Evolutionary conservation across 2,329 filamentous ascomycete species (phyloP).

Genomic region (Colletotrichum echinochloae): DNA sequence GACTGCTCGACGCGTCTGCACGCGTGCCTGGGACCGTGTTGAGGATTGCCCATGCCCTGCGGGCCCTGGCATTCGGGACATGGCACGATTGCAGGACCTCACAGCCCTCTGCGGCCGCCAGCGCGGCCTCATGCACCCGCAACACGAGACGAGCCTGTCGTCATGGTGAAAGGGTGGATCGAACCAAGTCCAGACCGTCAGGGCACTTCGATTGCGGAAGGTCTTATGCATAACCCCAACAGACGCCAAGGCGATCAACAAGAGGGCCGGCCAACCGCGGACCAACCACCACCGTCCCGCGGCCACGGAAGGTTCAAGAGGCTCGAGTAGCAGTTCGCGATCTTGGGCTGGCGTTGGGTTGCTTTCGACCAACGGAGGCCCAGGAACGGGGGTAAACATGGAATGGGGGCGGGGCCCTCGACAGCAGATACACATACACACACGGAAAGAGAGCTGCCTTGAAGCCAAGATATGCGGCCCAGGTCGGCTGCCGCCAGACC

Average conservation of each 20-base stretch:
- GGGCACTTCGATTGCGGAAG: constrained; percentile 1
- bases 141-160: constrained; percentile 7
- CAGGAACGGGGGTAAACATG: neutral
- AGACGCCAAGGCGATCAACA: constrained; percentile 14
- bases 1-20: neutral
- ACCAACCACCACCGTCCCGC: neutral
- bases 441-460: neutral
- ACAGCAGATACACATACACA: neutral
- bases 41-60: neutral
- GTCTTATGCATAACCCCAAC: neutral
- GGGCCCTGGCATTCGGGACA: neutral
- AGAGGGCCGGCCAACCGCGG: constrained; percentile 3
- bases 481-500: constrained; percentile 32
- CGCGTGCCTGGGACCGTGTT: neutral
- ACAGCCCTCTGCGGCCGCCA: constrained; percentile 24
- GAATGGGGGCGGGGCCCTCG: neutral
- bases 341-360: constrained; percentile 13
- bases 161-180: constrained; percentile 3
- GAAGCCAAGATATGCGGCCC: constrained; percentile 27
- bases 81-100: constrained; percentile 21
- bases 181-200: constrained; percentile 24
- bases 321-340: constrained; percentile 9
- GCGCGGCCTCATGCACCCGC: constrained; percentile 16
- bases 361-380: constrained; percentile 4
- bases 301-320: constrained; percentile 5